Base-by-base conservation (phyloP, 2,329 filamentous ascomycete genomes). In the Didymella arachidicola region DNA sequence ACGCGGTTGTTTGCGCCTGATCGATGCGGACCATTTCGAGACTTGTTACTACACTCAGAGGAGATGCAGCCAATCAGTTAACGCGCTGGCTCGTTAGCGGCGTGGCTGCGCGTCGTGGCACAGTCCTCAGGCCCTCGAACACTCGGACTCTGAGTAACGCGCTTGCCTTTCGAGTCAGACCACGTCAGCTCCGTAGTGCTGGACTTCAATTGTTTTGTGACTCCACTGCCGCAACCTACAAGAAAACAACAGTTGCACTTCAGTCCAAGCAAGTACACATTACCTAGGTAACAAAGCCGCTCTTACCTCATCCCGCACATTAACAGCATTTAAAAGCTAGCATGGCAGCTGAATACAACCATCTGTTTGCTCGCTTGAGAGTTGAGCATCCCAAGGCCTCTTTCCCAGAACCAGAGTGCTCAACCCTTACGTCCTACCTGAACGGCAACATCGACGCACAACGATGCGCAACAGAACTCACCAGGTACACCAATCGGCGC, bases 401-500 rank as follows among this genome's bases (percentile, higher is more conserved):
- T 6, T 39, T 18, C 46, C 30, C 46, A 22, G 46, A 49, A 10
- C 7, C 30, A 7, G 46, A 49, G 19, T 36, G 46, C 27, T 49
- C 46, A 14, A 26, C 34, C 12, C 46, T 49, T 38, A 12, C 11
- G 12, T 36, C 46, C 25, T 49, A 36, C n/a, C 46, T 49, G 12
- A 39, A 49, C 19, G 46, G 46, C 14, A 10, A 36, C 46, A 49
- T 38, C 10, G 30, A 27, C 7, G 46, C 32, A 14, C 46, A 49
- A 27, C 30, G 8, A 29, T 49, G 46, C 30, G 46, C 46, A 26
- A 38, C 18, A 38, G 46, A 49, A 14, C 30, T 49, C 18, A 49
- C 46, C 12, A 38, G 25, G 18, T 49, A 49, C 46, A 36, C 46
- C 29, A 38, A 49, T n/a, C 30, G 46, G 25, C 46, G 46, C 14